Percentiles rank a stretch among this genome's conserved stretches.
phyloP scores from a whole-genome alignment of 148 eudicot genomes.

The Dysphania ambrosioides region DNA sequence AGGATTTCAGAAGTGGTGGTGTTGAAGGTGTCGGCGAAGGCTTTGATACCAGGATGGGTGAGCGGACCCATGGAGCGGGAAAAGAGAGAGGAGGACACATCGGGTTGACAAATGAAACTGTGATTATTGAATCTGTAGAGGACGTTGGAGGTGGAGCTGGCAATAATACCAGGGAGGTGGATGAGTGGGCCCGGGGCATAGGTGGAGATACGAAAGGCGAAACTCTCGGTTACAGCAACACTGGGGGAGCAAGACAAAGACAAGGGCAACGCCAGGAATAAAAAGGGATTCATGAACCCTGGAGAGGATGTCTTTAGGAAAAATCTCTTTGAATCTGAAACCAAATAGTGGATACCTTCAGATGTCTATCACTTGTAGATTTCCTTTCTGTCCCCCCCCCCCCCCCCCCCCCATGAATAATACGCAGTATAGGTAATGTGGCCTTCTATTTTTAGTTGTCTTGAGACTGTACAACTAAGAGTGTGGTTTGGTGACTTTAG shows the following conservation, averaged over 20 bases:
- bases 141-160: constrained; percentile 1
- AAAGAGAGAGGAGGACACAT: neutral
- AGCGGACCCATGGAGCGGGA: neutral
- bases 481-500: neutral
- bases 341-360: neutral
- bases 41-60: constrained; percentile 18
- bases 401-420: too few species aligned
- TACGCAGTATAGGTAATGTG: neutral
- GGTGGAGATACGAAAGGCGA: neutral
- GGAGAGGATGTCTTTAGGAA: neutral
- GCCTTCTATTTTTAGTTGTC: too few species aligned
- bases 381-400: too few species aligned
- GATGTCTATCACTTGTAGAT: too few species aligned
- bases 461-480: too few species aligned
- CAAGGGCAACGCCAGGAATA: neutral
- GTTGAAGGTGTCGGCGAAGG: constrained; percentile 4
- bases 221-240: neutral
- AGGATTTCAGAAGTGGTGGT: neutral
- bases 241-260: neutral
- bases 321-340: too few species aligned
- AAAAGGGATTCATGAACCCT: too few species aligned
- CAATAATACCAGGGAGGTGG: neutral
- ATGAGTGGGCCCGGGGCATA: neutral
- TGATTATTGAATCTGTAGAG: neutral
- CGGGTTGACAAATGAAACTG: neutral